Evolutionary conservation across 179 eudicot genomes (phyloP).

Genomic region (Beta corolliflora): DNA sequence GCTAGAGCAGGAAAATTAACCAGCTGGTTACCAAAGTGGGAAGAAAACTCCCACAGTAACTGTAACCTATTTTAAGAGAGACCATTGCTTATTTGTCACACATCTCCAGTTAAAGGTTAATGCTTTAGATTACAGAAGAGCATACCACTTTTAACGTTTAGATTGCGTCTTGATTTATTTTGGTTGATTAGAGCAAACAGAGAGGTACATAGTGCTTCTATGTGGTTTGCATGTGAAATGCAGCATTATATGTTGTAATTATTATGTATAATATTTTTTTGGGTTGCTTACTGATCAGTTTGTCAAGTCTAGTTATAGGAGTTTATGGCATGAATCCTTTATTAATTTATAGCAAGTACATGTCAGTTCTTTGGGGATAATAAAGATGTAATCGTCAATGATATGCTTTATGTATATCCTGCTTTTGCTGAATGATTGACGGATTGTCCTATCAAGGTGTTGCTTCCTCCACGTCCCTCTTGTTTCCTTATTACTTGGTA

Average conservation of each 20-base stretch:
- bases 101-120: not conserved
- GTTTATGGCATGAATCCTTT: not conserved
- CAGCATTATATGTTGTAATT: not conserved
- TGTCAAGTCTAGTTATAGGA: not conserved
- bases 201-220: not conserved
- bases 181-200: not conserved
- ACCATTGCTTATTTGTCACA: not conserved
- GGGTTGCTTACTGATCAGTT: not conserved
- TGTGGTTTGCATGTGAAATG: not conserved
- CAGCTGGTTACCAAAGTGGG: not conserved
- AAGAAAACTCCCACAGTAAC: not conserved
- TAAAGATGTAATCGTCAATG: not conserved
- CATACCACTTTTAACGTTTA: not conserved
- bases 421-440: not conserved
- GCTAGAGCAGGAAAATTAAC: not conserved
- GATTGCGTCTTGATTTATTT: too few species aligned
- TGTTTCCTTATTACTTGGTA: too few species aligned
- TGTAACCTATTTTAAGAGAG: not conserved
- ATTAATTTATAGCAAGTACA: not conserved
- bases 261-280: not conserved
- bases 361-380: not conserved
- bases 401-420: not conserved
- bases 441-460: not conserved
- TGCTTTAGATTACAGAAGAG: not conserved
- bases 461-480: not conserved